Percentiles rank a stretch among this genome's conserved stretches.
Evolutionary conservation across 805 yeast species (phyloP).

Genomic region (Pichia membranifaciens): DNA sequence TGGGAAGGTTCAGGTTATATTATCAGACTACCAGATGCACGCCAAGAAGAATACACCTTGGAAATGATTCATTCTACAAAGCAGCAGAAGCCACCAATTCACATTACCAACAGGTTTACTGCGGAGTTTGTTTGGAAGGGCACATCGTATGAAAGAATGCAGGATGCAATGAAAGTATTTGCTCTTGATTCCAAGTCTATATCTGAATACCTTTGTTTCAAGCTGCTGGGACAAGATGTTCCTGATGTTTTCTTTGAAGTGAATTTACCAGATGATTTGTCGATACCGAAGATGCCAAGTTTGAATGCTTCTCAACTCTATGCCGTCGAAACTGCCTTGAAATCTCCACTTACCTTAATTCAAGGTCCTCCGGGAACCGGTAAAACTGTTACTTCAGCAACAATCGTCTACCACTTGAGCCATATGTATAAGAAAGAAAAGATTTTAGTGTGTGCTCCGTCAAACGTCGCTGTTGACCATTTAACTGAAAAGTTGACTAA

Average conservation of each 20-base stretch:
- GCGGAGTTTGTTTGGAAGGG: constrained; percentile 91
- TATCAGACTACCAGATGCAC: constrained; percentile 61
- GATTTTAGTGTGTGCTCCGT: constrained; percentile 88
- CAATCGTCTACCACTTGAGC: constrained; percentile 72
- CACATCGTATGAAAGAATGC: constrained; percentile 78
- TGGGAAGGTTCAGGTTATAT: constrained; percentile 77
- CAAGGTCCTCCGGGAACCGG: constrained; percentile 99
- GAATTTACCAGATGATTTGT: constrained; percentile 53
- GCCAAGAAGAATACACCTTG: constrained; percentile 62
- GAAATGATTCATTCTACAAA: constrained; percentile 47
- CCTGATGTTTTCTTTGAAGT: constrained; percentile 56
- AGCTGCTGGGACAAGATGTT: constrained; percentile 74
- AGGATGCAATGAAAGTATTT: constrained; percentile 62
- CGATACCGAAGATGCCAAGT: constrained; percentile 61
- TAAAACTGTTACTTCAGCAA: constrained; percentile 88
- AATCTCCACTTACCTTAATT: constrained; percentile 69
- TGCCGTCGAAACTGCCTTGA: constrained; percentile 67
- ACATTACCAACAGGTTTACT: constrained; percentile 59
- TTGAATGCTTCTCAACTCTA: constrained; percentile 73
- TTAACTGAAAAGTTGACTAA: constrained; percentile 63
- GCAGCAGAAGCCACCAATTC: constrained; percentile 46
- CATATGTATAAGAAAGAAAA: constrained; percentile 50
- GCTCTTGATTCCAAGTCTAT: constrained; percentile 67
- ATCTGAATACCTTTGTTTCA: constrained; percentile 69
- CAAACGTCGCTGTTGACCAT: constrained; percentile 93